Conservation (phyloP, 2,329 filamentous ascomycete species). For the Sporothrix pseudoabietina region DNA sequence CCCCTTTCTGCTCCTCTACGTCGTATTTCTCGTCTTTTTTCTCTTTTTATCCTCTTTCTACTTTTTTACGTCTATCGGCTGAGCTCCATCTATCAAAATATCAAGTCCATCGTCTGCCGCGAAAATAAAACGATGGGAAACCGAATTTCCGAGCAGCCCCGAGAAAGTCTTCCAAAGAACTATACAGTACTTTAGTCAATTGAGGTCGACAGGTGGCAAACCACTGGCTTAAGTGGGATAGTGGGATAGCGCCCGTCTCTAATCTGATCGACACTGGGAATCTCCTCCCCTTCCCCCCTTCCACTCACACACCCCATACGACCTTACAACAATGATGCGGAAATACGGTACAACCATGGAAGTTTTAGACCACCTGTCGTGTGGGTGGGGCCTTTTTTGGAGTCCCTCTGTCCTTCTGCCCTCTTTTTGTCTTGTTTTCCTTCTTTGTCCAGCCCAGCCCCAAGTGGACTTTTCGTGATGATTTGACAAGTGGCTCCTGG, state of each 20-base stretch:
- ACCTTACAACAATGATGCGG: not conserved
- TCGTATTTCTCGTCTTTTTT: not conserved
- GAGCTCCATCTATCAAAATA: not conserved
- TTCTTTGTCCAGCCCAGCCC: slow-evolving; percentile 16
- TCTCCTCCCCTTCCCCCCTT: not conserved
- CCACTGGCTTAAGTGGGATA: slow-evolving; percentile 21
- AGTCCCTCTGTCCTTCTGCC: not conserved
- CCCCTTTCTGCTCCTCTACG: not conserved
- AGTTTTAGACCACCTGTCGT: slow-evolving; percentile 8
- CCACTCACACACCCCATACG: slow-evolving; percentile 2
- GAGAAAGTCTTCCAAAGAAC: not conserved
- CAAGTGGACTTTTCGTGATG: slow-evolving; percentile 4
- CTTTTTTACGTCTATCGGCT: not conserved
- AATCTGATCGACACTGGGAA: slow-evolving; percentile 33
- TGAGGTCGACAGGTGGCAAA: slow-evolving; percentile 1
- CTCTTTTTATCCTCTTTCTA: not conserved
- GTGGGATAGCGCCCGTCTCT: slow-evolving; percentile 31
- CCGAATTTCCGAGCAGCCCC: not conserved
- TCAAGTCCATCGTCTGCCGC: not conserved
- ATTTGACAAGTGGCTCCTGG: slow-evolving; percentile 18
- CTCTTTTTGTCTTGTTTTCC: not conserved
- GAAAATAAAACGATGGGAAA: not conserved
- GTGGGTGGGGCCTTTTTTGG: slow-evolving; percentile 7
- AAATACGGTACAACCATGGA: slow-evolving; percentile 7
- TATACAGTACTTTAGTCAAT: too few species aligned